Evolutionary conservation across 208 protist genomes (phyloP), one percentile per base, ranked within the genome.

Genomic region (Crithidia bombi): DNA sequence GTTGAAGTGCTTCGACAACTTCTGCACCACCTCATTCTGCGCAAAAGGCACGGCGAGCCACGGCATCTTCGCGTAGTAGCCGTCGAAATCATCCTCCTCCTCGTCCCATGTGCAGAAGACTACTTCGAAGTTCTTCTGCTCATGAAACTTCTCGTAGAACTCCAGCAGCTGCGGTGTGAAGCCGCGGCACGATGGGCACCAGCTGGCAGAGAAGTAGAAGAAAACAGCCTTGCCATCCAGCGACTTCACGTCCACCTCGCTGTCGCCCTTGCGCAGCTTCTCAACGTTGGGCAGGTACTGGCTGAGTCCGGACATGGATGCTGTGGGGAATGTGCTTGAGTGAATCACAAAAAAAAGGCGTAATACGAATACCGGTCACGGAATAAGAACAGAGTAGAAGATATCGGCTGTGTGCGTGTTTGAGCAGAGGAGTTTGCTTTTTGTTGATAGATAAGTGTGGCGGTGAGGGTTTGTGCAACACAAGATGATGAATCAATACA

Each of bases 121-220:
- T 36, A 97, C 86, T 67, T 97, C 92, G 61, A 97, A 98, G 66
- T 97, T 90, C 70, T 93, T 89, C 51, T 68, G 21, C 51, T 75
- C 69, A 28, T 78, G 64, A 77, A 79, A 77, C 64, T 85, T 83
- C 30, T 91, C 70, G 73, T 98, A 97, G 66, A 94, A 92, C 33
- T 93, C 88, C 23, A 72, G 58, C 14, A 98, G 88, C 62, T 82
- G 67, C 26, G 95, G 95, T 1, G 95, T 98, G 81, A 97, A 97
- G 56, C 77, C 82, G 58, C 92, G 86, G 89, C 95, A 98, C 36
- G 95, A 91, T 12, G 93, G 93, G 87, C 95, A 98, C 94, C 94
- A 98, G 71, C 92, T 94, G 32, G 94, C 94, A 28, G 84, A 91
- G 78, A 97, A 98, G 80, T 98, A 98, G 70, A 95, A 85, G 57